Percentiles rank a stretch among this genome's conserved stretches.
phyloP scores from a whole-genome alignment of 108 stramenopile genomes.

The Cyclotella atomus region DNA sequence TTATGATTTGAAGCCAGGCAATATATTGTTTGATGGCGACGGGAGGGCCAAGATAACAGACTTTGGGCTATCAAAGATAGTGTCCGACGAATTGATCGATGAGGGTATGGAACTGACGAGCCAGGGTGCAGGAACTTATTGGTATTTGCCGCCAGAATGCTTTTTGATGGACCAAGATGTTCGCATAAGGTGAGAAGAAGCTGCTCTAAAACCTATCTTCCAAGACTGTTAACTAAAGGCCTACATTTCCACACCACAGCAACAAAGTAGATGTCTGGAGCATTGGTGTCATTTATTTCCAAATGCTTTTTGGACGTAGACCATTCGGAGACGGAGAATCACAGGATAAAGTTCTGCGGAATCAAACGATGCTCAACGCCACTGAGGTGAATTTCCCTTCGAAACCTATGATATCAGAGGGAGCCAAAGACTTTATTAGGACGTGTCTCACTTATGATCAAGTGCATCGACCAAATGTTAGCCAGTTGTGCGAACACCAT shows the following conservation, averaged over 20 bases:
- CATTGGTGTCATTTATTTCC: constrained; percentile 98
- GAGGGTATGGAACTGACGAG: constrained; percentile 98
- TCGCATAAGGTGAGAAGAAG: constrained; percentile 58
- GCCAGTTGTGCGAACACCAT: constrained; percentile 76
- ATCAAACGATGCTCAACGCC: constrained; percentile 94
- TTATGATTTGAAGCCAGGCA: constrained; percentile 92
- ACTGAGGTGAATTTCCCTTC: constrained; percentile 91
- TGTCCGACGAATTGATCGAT: constrained; percentile 73
- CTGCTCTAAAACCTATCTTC: not conserved
- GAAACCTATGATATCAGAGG: constrained; percentile 81
- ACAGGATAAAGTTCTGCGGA: constrained; percentile 90
- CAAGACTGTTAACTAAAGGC: no score
- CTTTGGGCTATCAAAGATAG: constrained; percentile 96
- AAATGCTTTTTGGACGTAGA: constrained; percentile 96
- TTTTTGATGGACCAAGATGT: constrained; percentile 86
- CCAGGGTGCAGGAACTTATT: constrained; percentile 99
- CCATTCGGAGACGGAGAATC: constrained; percentile 99
- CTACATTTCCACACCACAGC: constrained; percentile 46
- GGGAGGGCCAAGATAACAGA: constrained; percentile 99
- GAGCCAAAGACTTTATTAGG: constrained; percentile 93
- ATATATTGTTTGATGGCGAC: constrained; percentile 93
- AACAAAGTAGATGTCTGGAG: constrained; percentile 99
- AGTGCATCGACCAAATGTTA: constrained; percentile 88
- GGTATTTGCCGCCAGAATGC: constrained; percentile 99
- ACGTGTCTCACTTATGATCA: constrained; percentile 93